A percentile compares a stretch with the other conserved stretches of the same genome.
These are phyloP conservation scores for Silene latifolia DNA, from an alignment of 148 eudicot genomes.

Conservation along the genomic window DNA sequence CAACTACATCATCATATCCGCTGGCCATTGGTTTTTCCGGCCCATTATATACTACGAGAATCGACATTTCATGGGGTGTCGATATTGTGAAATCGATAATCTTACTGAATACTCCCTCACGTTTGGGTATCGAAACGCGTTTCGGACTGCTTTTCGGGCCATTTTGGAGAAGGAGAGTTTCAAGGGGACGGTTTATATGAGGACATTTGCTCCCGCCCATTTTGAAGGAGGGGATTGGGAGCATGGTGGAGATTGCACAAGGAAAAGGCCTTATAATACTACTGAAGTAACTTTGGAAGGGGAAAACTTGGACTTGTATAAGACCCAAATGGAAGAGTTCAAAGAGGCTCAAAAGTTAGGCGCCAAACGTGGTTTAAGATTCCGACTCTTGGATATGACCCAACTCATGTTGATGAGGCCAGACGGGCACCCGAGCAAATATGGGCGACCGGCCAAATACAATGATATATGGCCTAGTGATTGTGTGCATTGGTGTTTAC, in stretches of 20 bases:
- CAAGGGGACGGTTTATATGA: slow-evolving; percentile 41
- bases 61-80: slow-evolving; percentile 47
- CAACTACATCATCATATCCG: slow-evolving; percentile 54
- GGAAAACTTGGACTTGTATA: slow-evolving; percentile 35
- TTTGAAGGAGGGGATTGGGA: slow-evolving; percentile 65
- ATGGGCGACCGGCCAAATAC: slow-evolving; percentile 50
- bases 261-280: slow-evolving; percentile 40
- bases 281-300: slow-evolving; percentile 44
- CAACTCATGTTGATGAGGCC: slow-evolving; percentile 52
- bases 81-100: slow-evolving; percentile 42
- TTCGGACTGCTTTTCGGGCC: slow-evolving; percentile 53
- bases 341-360: slow-evolving; percentile 38
- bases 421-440: slow-evolving; percentile 66
- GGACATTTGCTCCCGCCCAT: slow-evolving; percentile 67
- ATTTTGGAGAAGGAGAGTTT: slow-evolving; percentile 35
- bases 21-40: slow-evolving; percentile 70
- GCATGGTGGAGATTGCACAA: slow-evolving; percentile 53
- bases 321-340: slow-evolving; percentile 52
- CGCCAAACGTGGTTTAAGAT: slow-evolving; percentile 34
- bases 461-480: slow-evolving; percentile 42
- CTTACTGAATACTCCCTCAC: slow-evolving; percentile 41
- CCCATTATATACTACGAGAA: slow-evolving; percentile 45
- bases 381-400: slow-evolving; percentile 45
- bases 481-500: slow-evolving; percentile 85
- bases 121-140: slow-evolving; percentile 49